Percentiles rank a stretch among this genome's conserved stretches.
Conservation (phyloP, 805 yeast species). For the Candida awuae region DNA sequence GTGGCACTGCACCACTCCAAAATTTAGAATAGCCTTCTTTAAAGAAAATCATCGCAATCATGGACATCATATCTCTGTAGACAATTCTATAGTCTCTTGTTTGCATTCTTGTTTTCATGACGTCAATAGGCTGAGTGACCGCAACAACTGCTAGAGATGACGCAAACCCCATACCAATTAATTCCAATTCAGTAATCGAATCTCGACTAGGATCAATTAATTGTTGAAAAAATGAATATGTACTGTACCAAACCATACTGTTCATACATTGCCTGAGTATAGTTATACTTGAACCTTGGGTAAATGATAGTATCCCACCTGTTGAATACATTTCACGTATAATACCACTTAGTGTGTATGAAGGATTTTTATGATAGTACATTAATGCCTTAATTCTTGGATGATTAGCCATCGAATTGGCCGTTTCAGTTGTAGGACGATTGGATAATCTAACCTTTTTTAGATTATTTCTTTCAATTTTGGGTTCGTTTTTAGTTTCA, state of each 20-base stretch:
- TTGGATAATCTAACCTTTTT: slow-evolving; percentile 10
- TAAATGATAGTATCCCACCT: slow-evolving; percentile 70
- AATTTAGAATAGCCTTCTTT: slow-evolving; percentile 39
- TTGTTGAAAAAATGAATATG: slow-evolving; percentile 74
- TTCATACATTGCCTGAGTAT: slow-evolving; percentile 69
- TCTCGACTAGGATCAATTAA: slow-evolving; percentile 45
- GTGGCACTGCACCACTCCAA: slow-evolving; percentile 57
- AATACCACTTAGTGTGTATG: slow-evolving; percentile 44
- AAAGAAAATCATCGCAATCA: slow-evolving; percentile 41
- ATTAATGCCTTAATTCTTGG: slow-evolving; percentile 16
- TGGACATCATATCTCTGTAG: slow-evolving; percentile 55
- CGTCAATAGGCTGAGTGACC: slow-evolving; percentile 83
- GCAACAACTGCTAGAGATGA: slow-evolving; percentile 69
- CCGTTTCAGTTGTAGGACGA: slow-evolving; percentile 5
- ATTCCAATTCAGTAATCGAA: slow-evolving; percentile 34
- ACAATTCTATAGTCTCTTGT: slow-evolving; percentile 53
- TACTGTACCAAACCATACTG: slow-evolving; percentile 75
- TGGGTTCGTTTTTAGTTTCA: slow-evolving; percentile 6
- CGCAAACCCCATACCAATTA: slow-evolving; percentile 42
- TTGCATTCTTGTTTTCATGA: slow-evolving; percentile 80
- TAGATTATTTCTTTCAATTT: slow-evolving; percentile 8
- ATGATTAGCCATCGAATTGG: slow-evolving; percentile 1
- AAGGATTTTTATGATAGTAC: slow-evolving; percentile 44
- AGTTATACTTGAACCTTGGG: slow-evolving; percentile 81
- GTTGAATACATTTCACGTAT: slow-evolving; percentile 59